Evolutionary conservation across 2,329 filamentous ascomycete genomes (phyloP), one percentile per base, ranked within the genome.

Genomic region (Aspergillus niger): DNA sequence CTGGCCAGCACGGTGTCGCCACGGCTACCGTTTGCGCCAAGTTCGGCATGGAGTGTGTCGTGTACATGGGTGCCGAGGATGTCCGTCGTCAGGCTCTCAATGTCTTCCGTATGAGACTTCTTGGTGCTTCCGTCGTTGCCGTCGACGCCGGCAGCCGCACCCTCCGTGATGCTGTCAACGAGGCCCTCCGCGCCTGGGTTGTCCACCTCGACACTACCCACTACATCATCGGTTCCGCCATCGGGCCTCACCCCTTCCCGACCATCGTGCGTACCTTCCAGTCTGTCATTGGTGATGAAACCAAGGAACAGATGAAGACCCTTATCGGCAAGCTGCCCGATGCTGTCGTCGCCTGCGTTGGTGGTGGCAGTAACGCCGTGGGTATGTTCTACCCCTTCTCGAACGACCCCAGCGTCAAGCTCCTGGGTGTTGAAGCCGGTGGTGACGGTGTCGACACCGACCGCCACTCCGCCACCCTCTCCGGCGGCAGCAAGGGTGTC

Each of bases 331-430:
- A 95, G 79, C 87, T 99, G 2, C 95, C 95, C 3, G 95, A 99
- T 69, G 95, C 93, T 0, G 93, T 99, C 22, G 92, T 99, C 15
- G 95, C 95, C 8, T 99, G 95, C 72, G 95, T 99, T 11, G 95
- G 95, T 58, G 95, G 95, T 67, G 95, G 95, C 61, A 93, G 89
- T 75, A 99, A 99, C 75, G 95, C 95, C 2, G 89, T 90, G 3
- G 95, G 95, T 80, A 99, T 98, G 93, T 99, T 99, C 82, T 96
- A 94, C 78, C 95, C 95, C 55, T 99, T 99, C 80, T 85, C 90
- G 64, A 87, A 92, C 44, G 94, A 99, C 70, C 84, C 85, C 0
- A 88, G 84, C 62, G 95, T 99, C 62, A 92, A 93, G 79, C 85
- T 97, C 3, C 83, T 98, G 11, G 95, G 95, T 66, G 93, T 99